phyloP scores from a whole-genome alignment of 768 basidiomycete genomes.

The Russula emetica region DNA sequence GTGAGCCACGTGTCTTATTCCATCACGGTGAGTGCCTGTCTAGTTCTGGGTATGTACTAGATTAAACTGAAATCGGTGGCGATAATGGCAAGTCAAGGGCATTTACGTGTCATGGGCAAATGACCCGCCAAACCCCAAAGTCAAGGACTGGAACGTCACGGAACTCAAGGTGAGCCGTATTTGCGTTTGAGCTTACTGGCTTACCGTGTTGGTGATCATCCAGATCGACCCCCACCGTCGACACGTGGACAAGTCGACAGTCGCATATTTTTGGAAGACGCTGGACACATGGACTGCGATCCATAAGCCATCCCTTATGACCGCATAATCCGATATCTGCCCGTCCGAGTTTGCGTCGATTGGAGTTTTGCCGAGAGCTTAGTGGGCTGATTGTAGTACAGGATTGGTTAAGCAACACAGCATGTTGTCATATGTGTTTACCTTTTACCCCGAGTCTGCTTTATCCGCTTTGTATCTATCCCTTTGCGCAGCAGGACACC shows the following conservation, averaged over 20 bases:
- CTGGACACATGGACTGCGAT: conserved; percentile 79
- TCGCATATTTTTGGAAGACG: conserved; percentile 93
- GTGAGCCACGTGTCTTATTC: conserved; percentile 85
- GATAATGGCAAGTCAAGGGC: conserved; percentile 68
- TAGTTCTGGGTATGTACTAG: not conserved
- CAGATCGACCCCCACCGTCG: conserved; percentile 88
- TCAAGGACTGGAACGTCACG: conserved; percentile 96
- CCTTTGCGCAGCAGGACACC: not conserved
- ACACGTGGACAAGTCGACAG: conserved; percentile 91
- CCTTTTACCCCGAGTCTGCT: no score
- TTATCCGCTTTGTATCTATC: no score
- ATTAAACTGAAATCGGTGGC: not conserved
- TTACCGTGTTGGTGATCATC: not conserved
- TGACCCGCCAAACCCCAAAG: conserved; percentile 81
- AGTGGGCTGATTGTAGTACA: not conserved
- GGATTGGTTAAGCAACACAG: not conserved
- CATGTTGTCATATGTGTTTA: not conserved
- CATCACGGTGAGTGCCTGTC: conserved; percentile 68
- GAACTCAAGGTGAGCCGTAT: conserved; percentile 68
- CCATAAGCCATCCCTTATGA: conserved; percentile 76
- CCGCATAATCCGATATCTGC: conserved; percentile 32
- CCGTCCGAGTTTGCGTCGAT: not conserved
- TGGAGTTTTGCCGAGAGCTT: not conserved
- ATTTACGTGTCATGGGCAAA: conserved; percentile 94
- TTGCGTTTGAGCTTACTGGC: not conserved